A percentile compares a stretch with the other conserved stretches of the same genome.
Evolutionary conservation across 2,329 filamentous ascomycete species (phyloP).

Genomic region (Aspergillus sp.): DNA sequence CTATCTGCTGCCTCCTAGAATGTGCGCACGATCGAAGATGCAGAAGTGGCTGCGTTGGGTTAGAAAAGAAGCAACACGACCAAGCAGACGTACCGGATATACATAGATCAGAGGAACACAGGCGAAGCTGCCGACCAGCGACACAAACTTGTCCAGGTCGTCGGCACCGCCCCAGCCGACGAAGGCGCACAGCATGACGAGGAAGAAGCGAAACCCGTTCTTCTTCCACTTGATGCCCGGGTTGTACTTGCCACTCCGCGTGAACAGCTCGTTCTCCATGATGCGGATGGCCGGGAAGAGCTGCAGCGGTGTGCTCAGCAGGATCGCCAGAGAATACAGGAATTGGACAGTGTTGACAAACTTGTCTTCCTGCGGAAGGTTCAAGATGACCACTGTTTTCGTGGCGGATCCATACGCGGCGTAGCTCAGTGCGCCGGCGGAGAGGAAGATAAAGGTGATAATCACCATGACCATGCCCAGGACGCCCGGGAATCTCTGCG

Average conservation of each 20-base stretch:
- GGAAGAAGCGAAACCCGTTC: slow-evolving; percentile 89
- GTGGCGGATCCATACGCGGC: slow-evolving; percentile 92
- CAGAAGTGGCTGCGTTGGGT: slow-evolving; percentile 61
- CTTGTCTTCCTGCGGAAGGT: slow-evolving; percentile 89
- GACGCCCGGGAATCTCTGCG: slow-evolving; percentile 80
- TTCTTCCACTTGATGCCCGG: slow-evolving; percentile 99
- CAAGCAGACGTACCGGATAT: slow-evolving; percentile 90
- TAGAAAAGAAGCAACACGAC: background rate
- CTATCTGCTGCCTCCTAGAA: slow-evolving; percentile 54
- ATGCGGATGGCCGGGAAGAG: slow-evolving; percentile 98
- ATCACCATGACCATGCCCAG: slow-evolving; percentile 88
- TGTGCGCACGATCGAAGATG: slow-evolving; percentile 75
- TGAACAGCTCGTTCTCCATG: slow-evolving; percentile 88
- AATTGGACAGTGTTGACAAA: slow-evolving; percentile 95
- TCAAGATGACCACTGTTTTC: slow-evolving; percentile 91
- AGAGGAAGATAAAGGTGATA: slow-evolving; percentile 82
- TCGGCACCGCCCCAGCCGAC: slow-evolving; percentile 90
- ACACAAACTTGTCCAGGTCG: slow-evolving; percentile 94
- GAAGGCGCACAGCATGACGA: slow-evolving; percentile 74
- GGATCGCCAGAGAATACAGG: slow-evolving; percentile 93
- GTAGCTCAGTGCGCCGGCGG: slow-evolving; percentile 87
- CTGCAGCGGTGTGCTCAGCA: slow-evolving; percentile 88
- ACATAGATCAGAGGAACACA: slow-evolving; percentile 96
- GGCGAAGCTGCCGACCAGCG: slow-evolving; percentile 91
- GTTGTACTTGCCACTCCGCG: slow-evolving; percentile 91